A percentile compares a stretch with the other conserved stretches of the same genome.
Conservation (phyloP, 2,329 filamentous ascomycete species). For the Bipolaris sorokiniana region DNA sequence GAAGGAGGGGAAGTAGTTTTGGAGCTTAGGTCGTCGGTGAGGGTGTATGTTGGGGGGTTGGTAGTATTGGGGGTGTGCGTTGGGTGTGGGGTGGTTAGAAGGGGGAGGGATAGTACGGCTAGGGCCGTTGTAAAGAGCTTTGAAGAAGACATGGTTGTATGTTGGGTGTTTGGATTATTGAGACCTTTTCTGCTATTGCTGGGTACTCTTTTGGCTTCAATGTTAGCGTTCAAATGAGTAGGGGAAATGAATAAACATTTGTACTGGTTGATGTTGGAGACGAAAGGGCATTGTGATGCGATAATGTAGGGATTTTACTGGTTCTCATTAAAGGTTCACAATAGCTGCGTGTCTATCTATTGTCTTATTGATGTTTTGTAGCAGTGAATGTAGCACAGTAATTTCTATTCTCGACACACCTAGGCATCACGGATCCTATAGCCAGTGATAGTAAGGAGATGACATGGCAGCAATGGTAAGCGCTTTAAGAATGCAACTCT, state of each 20-base stretch:
- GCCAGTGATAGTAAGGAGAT: neutral
- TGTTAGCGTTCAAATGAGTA: neutral
- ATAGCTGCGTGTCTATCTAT: slow-evolving; percentile 1
- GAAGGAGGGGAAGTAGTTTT: slow-evolving; percentile 44
- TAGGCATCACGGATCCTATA: neutral
- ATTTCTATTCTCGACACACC: neutral
- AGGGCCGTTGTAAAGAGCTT: slow-evolving; percentile 11
- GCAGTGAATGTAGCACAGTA: neutral
- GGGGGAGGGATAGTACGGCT: slow-evolving; percentile 8
- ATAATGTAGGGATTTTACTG: neutral
- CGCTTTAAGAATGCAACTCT: too few relatives aligned
- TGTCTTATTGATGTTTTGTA: neutral
- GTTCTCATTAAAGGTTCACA: slow-evolving; percentile 12
- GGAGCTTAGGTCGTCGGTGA: slow-evolving; percentile 38
- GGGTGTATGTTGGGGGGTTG: slow-evolving; percentile 20
- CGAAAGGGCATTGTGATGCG: neutral
- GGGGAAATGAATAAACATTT: neutral
- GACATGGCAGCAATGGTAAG: neutral
- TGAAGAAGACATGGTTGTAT: slow-evolving; percentile 4
- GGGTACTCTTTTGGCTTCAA: neutral
- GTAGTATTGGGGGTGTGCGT: neutral
- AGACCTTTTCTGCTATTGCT: neutral
- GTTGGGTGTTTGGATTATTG: neutral
- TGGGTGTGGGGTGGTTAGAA: slow-evolving; percentile 11
- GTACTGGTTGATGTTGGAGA: neutral